Evolutionary conservation across 2,329 filamentous ascomycete species (phyloP).

Genomic region (Diplodia mutila): DNA sequence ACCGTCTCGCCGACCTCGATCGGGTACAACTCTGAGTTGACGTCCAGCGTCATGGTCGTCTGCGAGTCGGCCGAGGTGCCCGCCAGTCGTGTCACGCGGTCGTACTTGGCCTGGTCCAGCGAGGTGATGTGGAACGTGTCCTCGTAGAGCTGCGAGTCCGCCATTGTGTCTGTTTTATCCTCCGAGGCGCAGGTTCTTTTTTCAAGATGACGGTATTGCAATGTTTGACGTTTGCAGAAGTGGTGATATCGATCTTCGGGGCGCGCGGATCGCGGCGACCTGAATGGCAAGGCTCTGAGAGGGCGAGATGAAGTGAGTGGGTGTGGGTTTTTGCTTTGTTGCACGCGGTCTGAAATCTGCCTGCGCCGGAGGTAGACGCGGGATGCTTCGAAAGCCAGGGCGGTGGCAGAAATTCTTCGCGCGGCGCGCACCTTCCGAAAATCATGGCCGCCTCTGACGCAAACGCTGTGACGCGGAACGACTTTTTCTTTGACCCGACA

Average conservation of each 20-base stretch:
- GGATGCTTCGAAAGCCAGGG: constrained; percentile 17
- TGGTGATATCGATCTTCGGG: not conserved
- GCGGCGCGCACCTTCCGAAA: not conserved
- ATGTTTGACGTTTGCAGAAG: not conserved
- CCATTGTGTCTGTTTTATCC: constrained; percentile 55
- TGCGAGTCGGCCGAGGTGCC: constrained; percentile 76
- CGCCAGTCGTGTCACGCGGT: constrained; percentile 85
- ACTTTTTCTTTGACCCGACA: not conserved
- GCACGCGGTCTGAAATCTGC: constrained; percentile 8
- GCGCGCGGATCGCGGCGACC: not conserved
- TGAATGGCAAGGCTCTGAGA: not conserved
- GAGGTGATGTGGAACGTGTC: constrained; percentile 83
- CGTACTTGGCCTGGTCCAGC: constrained; percentile 86
- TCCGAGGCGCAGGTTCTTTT: not conserved
- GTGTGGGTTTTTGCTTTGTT: constrained; percentile 6
- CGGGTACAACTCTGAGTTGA: constrained; percentile 92
- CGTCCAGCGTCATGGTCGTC: constrained; percentile 82
- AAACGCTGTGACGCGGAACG: not conserved
- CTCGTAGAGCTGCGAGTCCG: constrained; percentile 91
- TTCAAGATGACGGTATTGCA: not conserved
- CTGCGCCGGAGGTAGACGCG: not conserved
- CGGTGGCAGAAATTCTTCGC: constrained; percentile 14
- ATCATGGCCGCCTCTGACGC: not conserved
- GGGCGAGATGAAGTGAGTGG: not conserved
- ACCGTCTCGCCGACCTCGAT: constrained; percentile 74